phyloP scores from a whole-genome alignment of 192 early-diverging fungal species.

The Chytriomyces confervae region DNA sequence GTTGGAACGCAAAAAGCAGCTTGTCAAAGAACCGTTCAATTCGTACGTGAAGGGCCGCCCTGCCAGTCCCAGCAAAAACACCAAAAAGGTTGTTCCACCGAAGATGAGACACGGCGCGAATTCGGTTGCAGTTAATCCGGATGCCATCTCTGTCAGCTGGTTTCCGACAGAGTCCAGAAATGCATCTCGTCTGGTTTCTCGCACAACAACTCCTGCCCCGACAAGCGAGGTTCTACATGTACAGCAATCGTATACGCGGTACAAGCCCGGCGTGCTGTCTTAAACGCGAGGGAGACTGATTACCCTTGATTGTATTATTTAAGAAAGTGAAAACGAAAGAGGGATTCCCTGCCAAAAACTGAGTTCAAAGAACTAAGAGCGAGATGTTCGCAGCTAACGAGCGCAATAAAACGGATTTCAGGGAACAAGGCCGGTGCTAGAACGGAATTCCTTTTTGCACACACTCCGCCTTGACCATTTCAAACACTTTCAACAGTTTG shows the following conservation, averaged over 20 bases:
- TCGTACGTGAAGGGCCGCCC: conserved; percentile 10
- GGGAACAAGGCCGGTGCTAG: not conserved
- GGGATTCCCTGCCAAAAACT: not conserved
- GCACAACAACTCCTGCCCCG: not conserved
- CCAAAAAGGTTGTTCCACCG: not conserved
- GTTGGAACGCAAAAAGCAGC: not conserved
- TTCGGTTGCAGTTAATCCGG: not conserved
- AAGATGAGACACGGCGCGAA: not conserved
- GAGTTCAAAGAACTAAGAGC: not conserved
- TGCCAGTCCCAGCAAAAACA: conserved; percentile 17
- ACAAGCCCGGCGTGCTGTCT: conserved; percentile 17
- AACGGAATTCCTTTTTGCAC: conserved; percentile 20
- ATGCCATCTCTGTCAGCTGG: conserved; percentile 7
- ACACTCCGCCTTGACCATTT: conserved; percentile 59
- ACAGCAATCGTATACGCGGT: conserved; percentile 27
- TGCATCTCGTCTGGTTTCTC: not conserved
- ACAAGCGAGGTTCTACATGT: conserved; percentile 9
- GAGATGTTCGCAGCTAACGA: not conserved
- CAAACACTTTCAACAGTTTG: conserved; percentile 98
- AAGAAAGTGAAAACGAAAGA: not conserved
- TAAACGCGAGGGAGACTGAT: not conserved
- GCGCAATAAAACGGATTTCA: not conserved
- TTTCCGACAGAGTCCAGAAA: conserved; percentile 15
- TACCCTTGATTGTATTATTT: not conserved
- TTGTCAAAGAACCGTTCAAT: conserved; percentile 17